Evolutionary conservation across 2,329 filamentous ascomycete species (phyloP).

Genomic region (Colletotrichum graminicola): DNA sequence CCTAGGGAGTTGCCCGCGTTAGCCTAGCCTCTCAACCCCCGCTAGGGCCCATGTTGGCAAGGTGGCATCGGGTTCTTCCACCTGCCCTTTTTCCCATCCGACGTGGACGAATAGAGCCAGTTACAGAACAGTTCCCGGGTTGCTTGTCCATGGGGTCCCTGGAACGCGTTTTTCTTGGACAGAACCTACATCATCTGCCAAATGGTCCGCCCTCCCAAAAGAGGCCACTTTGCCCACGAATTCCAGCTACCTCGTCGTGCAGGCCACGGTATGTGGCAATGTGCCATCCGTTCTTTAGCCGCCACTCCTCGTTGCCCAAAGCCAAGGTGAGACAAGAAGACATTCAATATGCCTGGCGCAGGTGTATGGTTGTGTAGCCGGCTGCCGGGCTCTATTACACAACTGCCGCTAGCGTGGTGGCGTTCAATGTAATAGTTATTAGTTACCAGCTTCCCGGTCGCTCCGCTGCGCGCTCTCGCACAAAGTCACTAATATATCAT

Average conservation of each 20-base stretch:
- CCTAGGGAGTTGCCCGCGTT: slow-evolving; percentile 19
- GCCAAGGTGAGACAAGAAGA: not conserved
- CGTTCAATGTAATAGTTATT: slow-evolving; percentile 10
- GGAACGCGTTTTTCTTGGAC: slow-evolving; percentile 20
- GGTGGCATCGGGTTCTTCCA: slow-evolving; percentile 23
- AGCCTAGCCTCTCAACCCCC: not conserved
- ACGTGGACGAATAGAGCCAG: slow-evolving; percentile 27
- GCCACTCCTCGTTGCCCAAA: not conserved
- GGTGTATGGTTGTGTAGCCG: slow-evolving; percentile 19
- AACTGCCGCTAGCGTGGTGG: slow-evolving; percentile 39
- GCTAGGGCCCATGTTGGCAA: slow-evolving; percentile 28
- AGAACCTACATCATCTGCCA: slow-evolving; percentile 21
- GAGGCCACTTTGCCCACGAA: slow-evolving; percentile 7
- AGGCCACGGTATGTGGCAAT: not conserved
- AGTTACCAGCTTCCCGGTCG: slow-evolving; percentile 8
- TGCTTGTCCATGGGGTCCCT: slow-evolving; percentile 11
- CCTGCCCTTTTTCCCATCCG: slow-evolving; percentile 15
- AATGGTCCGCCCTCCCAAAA: not conserved
- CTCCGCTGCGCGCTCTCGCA: slow-evolving; percentile 15
- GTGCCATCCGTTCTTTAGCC: not conserved
- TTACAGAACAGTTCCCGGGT: not conserved
- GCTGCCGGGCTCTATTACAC: slow-evolving; percentile 4
- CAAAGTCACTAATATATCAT: slow-evolving; percentile 26
- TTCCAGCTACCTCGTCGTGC: not conserved
- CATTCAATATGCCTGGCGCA: not conserved